phyloP scores from a whole-genome alignment of 257 asterid species.

The Petrea volubilis region DNA sequence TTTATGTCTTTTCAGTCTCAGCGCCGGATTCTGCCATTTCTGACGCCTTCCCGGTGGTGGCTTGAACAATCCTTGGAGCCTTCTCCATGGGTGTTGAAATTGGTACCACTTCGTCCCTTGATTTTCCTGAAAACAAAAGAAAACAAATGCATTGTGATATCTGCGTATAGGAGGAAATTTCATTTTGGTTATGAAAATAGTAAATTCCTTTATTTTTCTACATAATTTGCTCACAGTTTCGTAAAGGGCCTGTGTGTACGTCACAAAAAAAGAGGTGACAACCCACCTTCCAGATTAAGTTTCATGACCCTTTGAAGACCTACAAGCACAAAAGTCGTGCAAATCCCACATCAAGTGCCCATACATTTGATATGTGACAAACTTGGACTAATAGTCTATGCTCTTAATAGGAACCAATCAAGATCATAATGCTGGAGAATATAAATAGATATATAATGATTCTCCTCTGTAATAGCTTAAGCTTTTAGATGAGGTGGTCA shows the following conservation, averaged over 20 bases:
- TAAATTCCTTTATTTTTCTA: constrained; percentile 9
- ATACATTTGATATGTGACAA: too few species aligned
- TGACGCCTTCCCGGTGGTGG: constrained; percentile 30
- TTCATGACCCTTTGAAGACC: neutral
- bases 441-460: too few species aligned
- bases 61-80: constrained; percentile 30
- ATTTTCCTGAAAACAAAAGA: neutral
- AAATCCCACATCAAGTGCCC: too few species aligned
- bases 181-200: neutral
- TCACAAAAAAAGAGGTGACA: neutral
- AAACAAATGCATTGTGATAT: neutral
- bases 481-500: too few species aligned
- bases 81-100: constrained; percentile 33
- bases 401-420: too few species aligned
- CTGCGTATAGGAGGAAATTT: neutral
- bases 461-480: too few species aligned
- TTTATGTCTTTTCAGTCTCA: constrained; percentile 22
- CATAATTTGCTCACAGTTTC: neutral
- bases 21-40: constrained; percentile 40
- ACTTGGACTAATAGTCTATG: too few species aligned
- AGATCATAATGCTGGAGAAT: too few species aligned
- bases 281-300: neutral
- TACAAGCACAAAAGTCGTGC: too few species aligned
- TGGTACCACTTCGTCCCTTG: constrained; percentile 21
- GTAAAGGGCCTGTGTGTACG: neutral